Conservation (phyloP, 2,329 filamentous ascomycete genomes). For the Colletotrichum tropicicola region DNA sequence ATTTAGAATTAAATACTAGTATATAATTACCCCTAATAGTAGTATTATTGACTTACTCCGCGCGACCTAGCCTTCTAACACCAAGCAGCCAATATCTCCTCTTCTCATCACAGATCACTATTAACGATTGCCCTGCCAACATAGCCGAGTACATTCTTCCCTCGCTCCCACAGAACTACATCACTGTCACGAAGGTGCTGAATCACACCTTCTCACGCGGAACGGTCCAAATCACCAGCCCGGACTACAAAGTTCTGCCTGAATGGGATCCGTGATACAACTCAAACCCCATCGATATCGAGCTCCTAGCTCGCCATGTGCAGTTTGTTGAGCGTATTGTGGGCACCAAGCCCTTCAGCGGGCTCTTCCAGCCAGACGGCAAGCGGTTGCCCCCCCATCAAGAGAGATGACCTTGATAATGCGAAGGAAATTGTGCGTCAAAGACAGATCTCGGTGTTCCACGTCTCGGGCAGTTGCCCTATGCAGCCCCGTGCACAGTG, state of each 20-base stretch:
- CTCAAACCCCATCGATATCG: slow-evolving; percentile 63
- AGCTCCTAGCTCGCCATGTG: slow-evolving; percentile 55
- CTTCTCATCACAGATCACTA: slow-evolving; percentile 41
- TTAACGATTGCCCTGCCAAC: slow-evolving; percentile 34
- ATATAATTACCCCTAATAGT: no score
- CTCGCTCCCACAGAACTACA: slow-evolving; percentile 54
- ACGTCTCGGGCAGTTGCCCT: slow-evolving; percentile 56
- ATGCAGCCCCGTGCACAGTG: slow-evolving; percentile 56
- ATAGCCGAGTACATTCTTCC: slow-evolving; percentile 35
- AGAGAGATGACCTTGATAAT: slow-evolving; percentile 39
- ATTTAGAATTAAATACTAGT: no score
- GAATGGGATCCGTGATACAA: slow-evolving; percentile 66
- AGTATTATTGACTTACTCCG: no score
- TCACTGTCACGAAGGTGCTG: slow-evolving; percentile 65
- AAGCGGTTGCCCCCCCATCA: slow-evolving; percentile 45
- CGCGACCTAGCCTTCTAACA: no score
- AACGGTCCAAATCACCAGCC: slow-evolving; percentile 62
- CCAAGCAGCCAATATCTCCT: slow-evolving; percentile 44
- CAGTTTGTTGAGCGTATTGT: slow-evolving; percentile 49
- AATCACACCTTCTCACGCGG: slow-evolving; percentile 71
- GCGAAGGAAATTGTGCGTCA: slow-evolving; percentile 46
- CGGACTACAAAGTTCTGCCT: slow-evolving; percentile 50
- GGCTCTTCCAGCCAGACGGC: slow-evolving; percentile 50
- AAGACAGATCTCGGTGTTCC: slow-evolving; percentile 49
- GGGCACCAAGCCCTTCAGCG: slow-evolving; percentile 49